Conservation (phyloP, 2,329 filamentous ascomycete genomes). For the Epichloe elymi region DNA sequence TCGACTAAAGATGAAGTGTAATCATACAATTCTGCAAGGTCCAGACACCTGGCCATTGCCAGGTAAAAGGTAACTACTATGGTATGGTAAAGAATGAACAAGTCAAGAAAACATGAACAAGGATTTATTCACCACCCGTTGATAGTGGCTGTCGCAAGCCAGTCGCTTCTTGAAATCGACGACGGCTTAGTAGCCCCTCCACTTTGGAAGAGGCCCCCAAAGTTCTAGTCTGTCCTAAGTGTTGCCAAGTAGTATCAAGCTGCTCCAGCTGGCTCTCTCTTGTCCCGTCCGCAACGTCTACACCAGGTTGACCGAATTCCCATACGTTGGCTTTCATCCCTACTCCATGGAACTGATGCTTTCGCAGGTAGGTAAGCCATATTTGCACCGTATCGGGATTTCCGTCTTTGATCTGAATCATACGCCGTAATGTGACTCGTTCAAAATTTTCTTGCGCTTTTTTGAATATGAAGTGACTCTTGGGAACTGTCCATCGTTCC, state of each 20-base stretch:
- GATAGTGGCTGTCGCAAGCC: conserved; percentile 14
- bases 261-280: conserved; percentile 15
- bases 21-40: not conserved
- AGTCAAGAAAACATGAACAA: not conserved
- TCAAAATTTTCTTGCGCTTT: conserved; percentile 98
- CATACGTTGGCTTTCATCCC: conserved; percentile 98
- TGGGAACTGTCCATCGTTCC: conserved; percentile 89
- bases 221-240: conserved; percentile 39
- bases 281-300: conserved; percentile 14
- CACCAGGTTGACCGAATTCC: conserved; percentile 65
- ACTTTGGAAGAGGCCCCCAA: conserved; percentile 40
- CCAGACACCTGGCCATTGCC: not conserved
- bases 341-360: conserved; percentile 89
- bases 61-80: not conserved
- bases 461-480: conserved; percentile 85
- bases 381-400: conserved; percentile 77
- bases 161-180: conserved; percentile 30
- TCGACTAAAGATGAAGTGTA: too few species aligned
- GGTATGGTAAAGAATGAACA: not conserved
- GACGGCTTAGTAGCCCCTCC: conserved; percentile 41
- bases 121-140: not conserved
- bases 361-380: conserved; percentile 85
- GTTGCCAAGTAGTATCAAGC: conserved; percentile 39
- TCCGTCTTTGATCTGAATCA: conserved; percentile 89
- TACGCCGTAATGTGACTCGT: conserved; percentile 67